Evolutionary conservation across 768 basidiomycete species (phyloP), one percentile per base, ranked within the genome.

Genomic region (Pleurotus salmoneostramineus): DNA sequence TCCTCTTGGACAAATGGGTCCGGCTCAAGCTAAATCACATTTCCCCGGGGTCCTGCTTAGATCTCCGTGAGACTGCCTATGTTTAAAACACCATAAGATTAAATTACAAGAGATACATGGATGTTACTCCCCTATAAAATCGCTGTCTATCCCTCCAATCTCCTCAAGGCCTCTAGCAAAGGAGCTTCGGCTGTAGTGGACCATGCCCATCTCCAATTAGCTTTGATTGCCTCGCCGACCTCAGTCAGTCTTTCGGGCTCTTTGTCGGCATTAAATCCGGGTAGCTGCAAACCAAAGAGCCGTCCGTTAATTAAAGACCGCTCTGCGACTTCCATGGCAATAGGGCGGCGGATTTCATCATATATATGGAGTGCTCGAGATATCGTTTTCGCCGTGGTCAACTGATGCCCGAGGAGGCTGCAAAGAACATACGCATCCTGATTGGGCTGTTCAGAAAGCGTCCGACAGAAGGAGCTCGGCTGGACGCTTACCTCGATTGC

Each of bases 381-480:
- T 11, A 73, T 58, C 4, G 66, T 72, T 17, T 65, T 61, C 27
- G 66, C 33, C 2, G 48, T 58, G 2, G 65, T 52, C 27, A n/a
- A 48, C 52, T 57, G 56, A 46, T 78, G 74, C 6, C 71, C 72
- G 44, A 77, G 77, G 35, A 80, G 69, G 1, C 70, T 70, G 0
- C 80, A 71, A 32, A 83, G 73, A 3, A 83, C 58, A 62, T 75
- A 80, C 2, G 79, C 82, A 50, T 83, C 83, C 68, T 69, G 34
- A n/a, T 17, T 27, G n/a, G 14, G n/a, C 17, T 15, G 21, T 10
- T 40, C n/a, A 5, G 32, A 46, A 46, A 4, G 6, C 12, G 3
- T 42, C 27, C 40, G 40, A 12, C 17, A 27, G 21, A 27, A 27
- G 21, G 3, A 27, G 21, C 21, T 27, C 21, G 21, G 21, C 21